phyloP scores from a whole-genome alignment of 257 asterid species.

The Capsicum pubescens region DNA sequence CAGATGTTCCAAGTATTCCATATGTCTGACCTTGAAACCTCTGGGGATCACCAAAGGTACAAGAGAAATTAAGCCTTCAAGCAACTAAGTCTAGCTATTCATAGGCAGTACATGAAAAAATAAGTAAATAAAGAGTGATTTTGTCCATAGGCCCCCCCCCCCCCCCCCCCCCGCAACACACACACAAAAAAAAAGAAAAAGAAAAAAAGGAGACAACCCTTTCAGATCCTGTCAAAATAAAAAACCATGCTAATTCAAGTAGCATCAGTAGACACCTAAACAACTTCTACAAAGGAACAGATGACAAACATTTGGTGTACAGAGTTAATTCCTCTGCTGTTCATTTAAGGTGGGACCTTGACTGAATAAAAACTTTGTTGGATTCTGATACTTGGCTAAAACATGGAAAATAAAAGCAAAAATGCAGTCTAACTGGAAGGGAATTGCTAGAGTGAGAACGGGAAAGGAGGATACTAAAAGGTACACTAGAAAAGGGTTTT shows the following conservation, averaged over 20 bases:
- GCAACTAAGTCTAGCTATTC: not conserved
- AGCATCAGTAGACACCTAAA: not conserved
- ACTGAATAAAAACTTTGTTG: constrained; percentile 14
- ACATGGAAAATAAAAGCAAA: not conserved
- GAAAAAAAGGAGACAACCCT: not conserved
- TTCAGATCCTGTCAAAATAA: constrained; percentile 12
- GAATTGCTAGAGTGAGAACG: not conserved
- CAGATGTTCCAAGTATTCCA: constrained; percentile 80
- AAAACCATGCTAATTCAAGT: not conserved
- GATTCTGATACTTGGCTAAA: not conserved
- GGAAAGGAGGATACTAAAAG: not conserved
- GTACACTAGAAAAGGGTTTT: not conserved
- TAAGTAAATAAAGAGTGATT: not conserved
- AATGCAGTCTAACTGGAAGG: not conserved
- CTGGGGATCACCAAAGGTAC: constrained; percentile 43
- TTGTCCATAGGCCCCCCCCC: not conserved
- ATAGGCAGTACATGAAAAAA: not conserved
- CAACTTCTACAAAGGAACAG: not conserved
- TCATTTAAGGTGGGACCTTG: not conserved
- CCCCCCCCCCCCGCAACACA: not conserved
- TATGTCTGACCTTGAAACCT: constrained; percentile 89
- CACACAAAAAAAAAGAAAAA: no score
- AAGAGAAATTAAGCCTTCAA: constrained; percentile 24
- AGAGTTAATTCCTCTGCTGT: not conserved
- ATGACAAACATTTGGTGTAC: not conserved